Percentiles rank a stretch among this genome's conserved stretches.
phyloP scores from a whole-genome alignment of 345 rosid genomes.

The Salix suchowensis region DNA sequence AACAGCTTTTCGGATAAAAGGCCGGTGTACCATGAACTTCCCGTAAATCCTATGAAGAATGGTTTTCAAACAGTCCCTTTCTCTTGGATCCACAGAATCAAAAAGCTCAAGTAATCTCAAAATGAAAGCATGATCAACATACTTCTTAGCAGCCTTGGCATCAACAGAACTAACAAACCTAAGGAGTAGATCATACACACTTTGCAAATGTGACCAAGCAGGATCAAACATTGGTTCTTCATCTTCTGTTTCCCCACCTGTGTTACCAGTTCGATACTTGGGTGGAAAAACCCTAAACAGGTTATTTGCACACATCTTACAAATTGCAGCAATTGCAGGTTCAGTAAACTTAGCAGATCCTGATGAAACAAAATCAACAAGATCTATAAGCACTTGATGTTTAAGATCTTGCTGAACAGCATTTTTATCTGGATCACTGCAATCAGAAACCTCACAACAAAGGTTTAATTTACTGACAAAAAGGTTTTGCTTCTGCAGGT shows the following conservation, averaged over 20 bases:
- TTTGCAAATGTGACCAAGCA: conserved; percentile 67
- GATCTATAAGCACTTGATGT: conserved; percentile 48
- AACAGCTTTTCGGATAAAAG: conserved; percentile 64
- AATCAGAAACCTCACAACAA: conserved; percentile 53
- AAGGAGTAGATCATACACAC: conserved; percentile 63
- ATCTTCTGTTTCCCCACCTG: conserved; percentile 55
- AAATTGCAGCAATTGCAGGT: conserved; percentile 51
- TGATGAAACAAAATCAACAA: conserved; percentile 64
- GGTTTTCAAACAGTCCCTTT: conserved; percentile 72
- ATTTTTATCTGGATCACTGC: conserved; percentile 44
- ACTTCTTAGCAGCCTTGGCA: conserved; percentile 63
- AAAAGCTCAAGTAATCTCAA: conserved; percentile 63
- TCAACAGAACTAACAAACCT: conserved; percentile 55
- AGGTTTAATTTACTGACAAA: conserved; percentile 67
- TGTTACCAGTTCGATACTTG: conserved; percentile 39
- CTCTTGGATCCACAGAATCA: conserved; percentile 79
- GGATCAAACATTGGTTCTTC: conserved; percentile 83
- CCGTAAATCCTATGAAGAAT: conserved; percentile 67
- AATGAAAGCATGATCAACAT: conserved; percentile 58
- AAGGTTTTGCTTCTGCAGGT: conserved; percentile 61
- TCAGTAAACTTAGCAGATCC: conserved; percentile 65
- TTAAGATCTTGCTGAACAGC: conserved; percentile 49
- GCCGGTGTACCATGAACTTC: conserved; percentile 70
- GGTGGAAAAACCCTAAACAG: conserved; percentile 74
- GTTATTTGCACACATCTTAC: conserved; percentile 59